phyloP scores from a whole-genome alignment of 495 filamentous ascomycete genomes.

The Neurospora sp. region DNA sequence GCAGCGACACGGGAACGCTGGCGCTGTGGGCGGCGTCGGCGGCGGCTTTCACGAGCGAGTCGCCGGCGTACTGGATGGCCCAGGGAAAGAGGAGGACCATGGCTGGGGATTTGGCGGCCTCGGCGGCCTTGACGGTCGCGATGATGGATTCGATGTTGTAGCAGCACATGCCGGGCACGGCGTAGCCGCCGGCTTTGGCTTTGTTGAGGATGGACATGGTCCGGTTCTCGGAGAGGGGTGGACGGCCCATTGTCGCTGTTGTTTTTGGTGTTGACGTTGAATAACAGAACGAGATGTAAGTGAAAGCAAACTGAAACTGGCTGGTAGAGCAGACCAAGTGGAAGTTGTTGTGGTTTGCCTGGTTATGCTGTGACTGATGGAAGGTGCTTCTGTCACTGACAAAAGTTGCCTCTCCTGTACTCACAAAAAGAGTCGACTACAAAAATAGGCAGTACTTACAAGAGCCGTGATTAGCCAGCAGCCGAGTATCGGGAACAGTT shows the following conservation, averaged over 20 bases:
- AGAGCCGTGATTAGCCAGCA: not conserved
- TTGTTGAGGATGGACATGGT: constrained; percentile 59
- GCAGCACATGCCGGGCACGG: constrained; percentile 66
- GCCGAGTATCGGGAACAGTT: not conserved
- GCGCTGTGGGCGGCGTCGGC: constrained; percentile 48
- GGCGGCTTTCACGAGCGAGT: constrained; percentile 32
- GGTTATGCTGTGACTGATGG: not conserved
- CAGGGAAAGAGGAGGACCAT: constrained; percentile 86
- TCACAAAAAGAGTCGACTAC: not conserved
- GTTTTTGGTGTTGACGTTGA: not conserved
- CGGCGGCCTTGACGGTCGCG: constrained; percentile 67
- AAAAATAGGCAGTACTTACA: not conserved
- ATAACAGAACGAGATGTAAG: not conserved
- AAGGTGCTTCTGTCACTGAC: not conserved
- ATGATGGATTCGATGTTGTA: constrained; percentile 84
- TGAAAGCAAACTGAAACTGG: not conserved
- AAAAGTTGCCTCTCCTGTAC: not conserved
- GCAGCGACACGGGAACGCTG: constrained; percentile 59
- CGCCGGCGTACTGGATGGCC: constrained; percentile 62
- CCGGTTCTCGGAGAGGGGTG: constrained; percentile 46
- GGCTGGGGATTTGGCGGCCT: constrained; percentile 59
- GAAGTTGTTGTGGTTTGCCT: not conserved
- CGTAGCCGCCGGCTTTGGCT: constrained; percentile 55
- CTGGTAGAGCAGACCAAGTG: not conserved
- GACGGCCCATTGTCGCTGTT: constrained; percentile 36